These are phyloP conservation scores for Fusarium sp. DNA, from an alignment of 2,329 filamentous ascomycete genomes.

Conservation along the genomic window DNA sequence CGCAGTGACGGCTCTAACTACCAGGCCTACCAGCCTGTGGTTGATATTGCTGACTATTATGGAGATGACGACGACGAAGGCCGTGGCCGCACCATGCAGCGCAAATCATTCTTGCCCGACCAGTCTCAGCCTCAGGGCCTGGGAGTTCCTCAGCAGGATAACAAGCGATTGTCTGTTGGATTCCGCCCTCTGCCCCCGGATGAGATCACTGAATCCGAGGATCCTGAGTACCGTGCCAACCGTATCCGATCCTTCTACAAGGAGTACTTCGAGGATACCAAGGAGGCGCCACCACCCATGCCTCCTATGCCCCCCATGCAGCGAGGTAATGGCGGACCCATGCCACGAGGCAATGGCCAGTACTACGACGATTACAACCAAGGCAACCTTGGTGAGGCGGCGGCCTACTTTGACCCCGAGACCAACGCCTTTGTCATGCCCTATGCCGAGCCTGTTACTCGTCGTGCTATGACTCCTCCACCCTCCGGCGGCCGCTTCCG, in stretches of 20 bases:
- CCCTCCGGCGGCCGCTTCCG: constrained; percentile 68
- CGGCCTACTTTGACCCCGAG: constrained; percentile 74
- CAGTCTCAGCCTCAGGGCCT: constrained; percentile 53
- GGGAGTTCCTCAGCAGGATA: constrained; percentile 66
- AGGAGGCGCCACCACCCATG: constrained; percentile 59
- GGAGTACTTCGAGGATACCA: constrained; percentile 95
- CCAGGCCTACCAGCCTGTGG: constrained; percentile 42
- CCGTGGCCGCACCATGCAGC: constrained; percentile 53
- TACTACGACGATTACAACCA: constrained; percentile 81
- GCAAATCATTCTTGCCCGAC: constrained; percentile 40
- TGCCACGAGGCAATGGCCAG: constrained; percentile 37
- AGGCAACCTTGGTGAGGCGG: constrained; percentile 75
- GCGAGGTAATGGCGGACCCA: constrained; percentile 35
- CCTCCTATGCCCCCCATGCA: constrained; percentile 48
- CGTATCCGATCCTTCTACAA: constrained; percentile 99
- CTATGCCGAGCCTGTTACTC: constrained; percentile 85
- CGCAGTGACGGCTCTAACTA: constrained; percentile 37
- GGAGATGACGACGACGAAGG: constrained; percentile 47
- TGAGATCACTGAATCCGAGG: constrained; percentile 82
- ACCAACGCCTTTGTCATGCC: constrained; percentile 81
- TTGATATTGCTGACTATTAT: constrained; percentile 49
- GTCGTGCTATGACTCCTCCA: constrained; percentile 96
- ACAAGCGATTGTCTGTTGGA: constrained; percentile 73
- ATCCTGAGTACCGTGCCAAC: constrained; percentile 94
- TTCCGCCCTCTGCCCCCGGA: constrained; percentile 90